phyloP scores from a whole-genome alignment of 805 yeast species.

The Wickerhamiella qilinensis region DNA sequence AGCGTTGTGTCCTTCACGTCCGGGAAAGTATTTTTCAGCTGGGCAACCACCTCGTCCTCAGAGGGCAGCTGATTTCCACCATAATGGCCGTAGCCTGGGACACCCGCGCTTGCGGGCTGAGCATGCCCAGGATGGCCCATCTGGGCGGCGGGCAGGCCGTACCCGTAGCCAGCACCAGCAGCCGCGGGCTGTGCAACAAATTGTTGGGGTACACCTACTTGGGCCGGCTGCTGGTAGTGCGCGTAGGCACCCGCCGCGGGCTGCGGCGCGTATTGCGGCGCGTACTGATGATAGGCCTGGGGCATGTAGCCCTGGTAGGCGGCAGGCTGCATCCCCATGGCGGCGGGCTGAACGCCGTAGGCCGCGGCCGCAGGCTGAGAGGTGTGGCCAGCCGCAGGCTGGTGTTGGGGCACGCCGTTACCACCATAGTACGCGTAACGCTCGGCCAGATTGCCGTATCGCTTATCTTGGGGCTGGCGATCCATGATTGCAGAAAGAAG shows the following conservation, averaged over 20 bases:
- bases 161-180: constrained; percentile 2
- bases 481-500: too few species aligned
- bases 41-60: constrained; percentile 7
- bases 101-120: neutral
- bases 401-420: neutral
- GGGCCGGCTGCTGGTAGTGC: neutral
- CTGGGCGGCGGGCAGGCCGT: constrained; percentile 1
- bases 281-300: neutral
- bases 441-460: constrained; percentile 6
- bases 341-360: neutral
- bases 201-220: neutral
- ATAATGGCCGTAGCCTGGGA: neutral
- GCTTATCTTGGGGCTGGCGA: constrained; percentile 8
- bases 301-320: constrained; percentile 8
- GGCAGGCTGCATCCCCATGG: neutral
- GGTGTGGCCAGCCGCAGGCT: neutral
- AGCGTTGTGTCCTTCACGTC: constrained; percentile 13
- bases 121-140: neutral
- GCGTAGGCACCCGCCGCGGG: constrained; percentile 2
- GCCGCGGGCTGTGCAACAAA: constrained; percentile 2
- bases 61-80: constrained; percentile 4
- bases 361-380: neutral
- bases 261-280: constrained; percentile 3
- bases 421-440: constrained; percentile 5
- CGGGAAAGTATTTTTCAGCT: constrained; percentile 11